Base-by-base conservation (phyloP, 148 eudicot species). In the Gaultheria prostrata region DNA sequence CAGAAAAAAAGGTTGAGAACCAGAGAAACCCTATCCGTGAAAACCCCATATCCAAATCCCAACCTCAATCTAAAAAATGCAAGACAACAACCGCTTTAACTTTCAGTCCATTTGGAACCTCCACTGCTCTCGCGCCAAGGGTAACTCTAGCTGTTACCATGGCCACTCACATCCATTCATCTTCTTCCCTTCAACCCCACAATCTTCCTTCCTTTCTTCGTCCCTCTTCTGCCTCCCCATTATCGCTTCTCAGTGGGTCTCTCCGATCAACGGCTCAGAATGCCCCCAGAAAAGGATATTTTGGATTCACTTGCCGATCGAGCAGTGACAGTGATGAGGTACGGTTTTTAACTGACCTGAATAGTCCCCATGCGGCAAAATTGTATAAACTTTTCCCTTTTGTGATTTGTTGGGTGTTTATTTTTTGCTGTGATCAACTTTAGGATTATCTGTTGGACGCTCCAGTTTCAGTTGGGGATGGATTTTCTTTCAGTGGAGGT, bases 401-500 rank as follows among this genome's bases (percentile, higher is more conserved):
- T 73, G 12, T 2, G 79, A 69, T 39, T 78, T 7, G 6, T 4
- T 24, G 26, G 5, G 14, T 48, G 49, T 67, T 67, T 67, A 13
- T 28, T 4, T 14, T 1, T 69, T 32, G 6, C 43, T 57, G 11
- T 83, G 49, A 8, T 82, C 5, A 6, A 7, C 75, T 12, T 76
- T 84, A 96, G 98, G 97, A 92, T 88, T 94, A 90, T 88, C 82
- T 92, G 89, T 50, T 97, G 87, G 97, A 97, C 88, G 99, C 99
- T 83, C 95, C 95, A 82, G 95, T 85, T 81, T 92, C 94, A 78
- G 86, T 82, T 83, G 99, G 99, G 56, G 99, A 97, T 88, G 99
- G 99, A n/a, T 97, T 97, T 85, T 93, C 97, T 71, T 97, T 97
- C 78, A 93, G 95, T 83, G 99, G 99, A 90, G 99, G 99, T 97